Conservation (phyloP, 805 yeast genomes). For the Candida sphagnicola region DNA sequence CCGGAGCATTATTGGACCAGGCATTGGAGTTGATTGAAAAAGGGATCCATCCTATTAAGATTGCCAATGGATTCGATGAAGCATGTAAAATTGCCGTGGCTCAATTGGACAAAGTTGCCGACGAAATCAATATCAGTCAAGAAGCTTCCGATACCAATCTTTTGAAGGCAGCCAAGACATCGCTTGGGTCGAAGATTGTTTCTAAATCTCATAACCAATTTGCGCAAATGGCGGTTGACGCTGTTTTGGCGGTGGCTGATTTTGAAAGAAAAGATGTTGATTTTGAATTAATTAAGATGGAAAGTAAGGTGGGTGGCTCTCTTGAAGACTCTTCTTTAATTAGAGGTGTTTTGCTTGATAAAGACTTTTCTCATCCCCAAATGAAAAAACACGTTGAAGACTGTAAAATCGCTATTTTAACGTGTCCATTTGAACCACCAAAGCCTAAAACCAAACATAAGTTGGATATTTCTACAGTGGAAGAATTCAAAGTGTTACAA, state of each 20-base stretch:
- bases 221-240: constrained; percentile 96
- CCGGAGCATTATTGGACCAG: constrained; percentile 91
- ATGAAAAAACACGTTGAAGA: constrained; percentile 81
- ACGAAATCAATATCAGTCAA: constrained; percentile 49
- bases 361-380: constrained; percentile 97
- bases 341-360: constrained; percentile 90
- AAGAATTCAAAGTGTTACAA: constrained; percentile 88
- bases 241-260: constrained; percentile 90
- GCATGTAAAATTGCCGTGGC: constrained; percentile 89
- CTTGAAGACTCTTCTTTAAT: constrained; percentile 80
- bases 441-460: constrained; percentile 99
- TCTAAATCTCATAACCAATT: constrained; percentile 90
- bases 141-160: constrained; percentile 55
- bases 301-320: constrained; percentile 94
- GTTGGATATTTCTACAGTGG: constrained; percentile 88
- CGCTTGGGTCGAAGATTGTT: constrained; percentile 92
- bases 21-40: constrained; percentile 91
- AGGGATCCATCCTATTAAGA: constrained; percentile 95
- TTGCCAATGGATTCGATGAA: constrained; percentile 96
- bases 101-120: constrained; percentile 73
- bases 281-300: constrained; percentile 92
- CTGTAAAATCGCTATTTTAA: constrained; percentile 88
- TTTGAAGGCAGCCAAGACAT: constrained; percentile 89
- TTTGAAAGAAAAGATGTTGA: constrained; percentile 91
- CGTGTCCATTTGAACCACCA: constrained; percentile 99